These are phyloP conservation scores for Ogataea populi-albae DNA, from an alignment of 805 yeast genomes.

Conservation along the genomic window DNA sequence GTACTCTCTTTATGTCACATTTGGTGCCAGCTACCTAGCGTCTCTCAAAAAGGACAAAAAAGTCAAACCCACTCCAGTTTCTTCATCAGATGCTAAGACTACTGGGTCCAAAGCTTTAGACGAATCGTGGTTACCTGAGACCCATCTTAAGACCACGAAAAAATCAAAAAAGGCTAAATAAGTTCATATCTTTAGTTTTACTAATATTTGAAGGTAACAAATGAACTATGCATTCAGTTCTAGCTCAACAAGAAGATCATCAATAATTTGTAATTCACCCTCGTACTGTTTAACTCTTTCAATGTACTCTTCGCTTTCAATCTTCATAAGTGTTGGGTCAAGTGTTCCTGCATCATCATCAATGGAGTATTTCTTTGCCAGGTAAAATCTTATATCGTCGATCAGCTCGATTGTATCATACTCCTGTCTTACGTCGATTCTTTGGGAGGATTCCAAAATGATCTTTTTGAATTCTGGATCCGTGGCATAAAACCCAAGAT, in stretches of 20 bases:
- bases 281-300: slow-evolving; percentile 29
- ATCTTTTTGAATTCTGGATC: slow-evolving; percentile 38
- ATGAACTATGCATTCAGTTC: slow-evolving; percentile 40
- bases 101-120: slow-evolving; percentile 32
- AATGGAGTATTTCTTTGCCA: slow-evolving; percentile 39
- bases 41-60: slow-evolving; percentile 34
- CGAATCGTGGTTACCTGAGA: slow-evolving; percentile 58
- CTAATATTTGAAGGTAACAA: not conserved
- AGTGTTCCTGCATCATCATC: slow-evolving; percentile 23
- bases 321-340: slow-evolving; percentile 13
- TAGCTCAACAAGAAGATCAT: slow-evolving; percentile 36
- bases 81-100: slow-evolving; percentile 30
- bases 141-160: slow-evolving; percentile 39
- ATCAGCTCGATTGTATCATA: slow-evolving; percentile 78
- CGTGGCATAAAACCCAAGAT: slow-evolving; percentile 38
- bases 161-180: slow-evolving; percentile 34
- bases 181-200: not conserved
- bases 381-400: slow-evolving; percentile 71
- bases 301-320: slow-evolving; percentile 13
- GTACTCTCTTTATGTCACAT: slow-evolving; percentile 44
- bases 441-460: slow-evolving; percentile 37
- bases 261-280: slow-evolving; percentile 39
- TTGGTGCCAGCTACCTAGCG: slow-evolving; percentile 47
- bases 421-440: slow-evolving; percentile 61
- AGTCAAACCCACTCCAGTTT: slow-evolving; percentile 26